Conservation (phyloP, 1,139 yeast genomes). For the Geotrichum siamense region DNA sequence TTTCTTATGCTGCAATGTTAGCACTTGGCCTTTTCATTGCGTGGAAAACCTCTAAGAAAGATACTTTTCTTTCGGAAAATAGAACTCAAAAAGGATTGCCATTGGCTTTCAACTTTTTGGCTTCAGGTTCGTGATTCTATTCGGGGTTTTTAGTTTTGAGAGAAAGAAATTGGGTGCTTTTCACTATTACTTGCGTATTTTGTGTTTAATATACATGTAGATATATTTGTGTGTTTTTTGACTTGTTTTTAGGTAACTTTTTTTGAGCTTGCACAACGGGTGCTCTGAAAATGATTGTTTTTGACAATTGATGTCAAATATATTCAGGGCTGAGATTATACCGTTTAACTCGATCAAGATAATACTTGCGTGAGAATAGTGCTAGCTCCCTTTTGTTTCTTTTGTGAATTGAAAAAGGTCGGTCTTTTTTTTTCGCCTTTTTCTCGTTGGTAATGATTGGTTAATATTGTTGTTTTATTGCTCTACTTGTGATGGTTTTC, state of each 20-base stretch:
- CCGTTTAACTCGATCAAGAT: constrained; percentile 87
- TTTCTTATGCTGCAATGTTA: constrained; percentile 62
- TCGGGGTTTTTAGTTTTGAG: neutral
- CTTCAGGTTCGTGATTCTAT: constrained; percentile 61
- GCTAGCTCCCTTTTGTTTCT: constrained; percentile 16
- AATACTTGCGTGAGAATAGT: constrained; percentile 79
- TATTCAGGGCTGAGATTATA: constrained; percentile 56
- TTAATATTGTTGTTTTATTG: too few relatives aligned
- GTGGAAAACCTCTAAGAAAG: constrained; percentile 31
- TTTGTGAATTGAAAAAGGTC: too few relatives aligned
- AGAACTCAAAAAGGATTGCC: constrained; percentile 67
- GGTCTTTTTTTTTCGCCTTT: too few relatives aligned
- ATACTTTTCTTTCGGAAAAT: constrained; percentile 63
- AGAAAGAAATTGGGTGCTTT: neutral
- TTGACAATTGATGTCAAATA: too few relatives aligned
- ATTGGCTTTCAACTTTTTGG: constrained; percentile 74
- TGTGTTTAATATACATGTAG: too few relatives aligned
- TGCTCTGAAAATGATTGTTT: too few relatives aligned
- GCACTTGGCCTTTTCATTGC: constrained; percentile 34
- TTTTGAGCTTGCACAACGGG: constrained; percentile 8
- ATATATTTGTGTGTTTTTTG: too few relatives aligned
- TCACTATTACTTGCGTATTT: constrained; percentile 5
- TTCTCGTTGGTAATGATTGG: too few relatives aligned
- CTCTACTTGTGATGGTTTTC: too few relatives aligned
- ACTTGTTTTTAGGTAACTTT: too few relatives aligned